These are phyloP conservation scores for Trapa bicornis DNA, from an alignment of 345 rosid species.

Conservation along the genomic window DNA sequence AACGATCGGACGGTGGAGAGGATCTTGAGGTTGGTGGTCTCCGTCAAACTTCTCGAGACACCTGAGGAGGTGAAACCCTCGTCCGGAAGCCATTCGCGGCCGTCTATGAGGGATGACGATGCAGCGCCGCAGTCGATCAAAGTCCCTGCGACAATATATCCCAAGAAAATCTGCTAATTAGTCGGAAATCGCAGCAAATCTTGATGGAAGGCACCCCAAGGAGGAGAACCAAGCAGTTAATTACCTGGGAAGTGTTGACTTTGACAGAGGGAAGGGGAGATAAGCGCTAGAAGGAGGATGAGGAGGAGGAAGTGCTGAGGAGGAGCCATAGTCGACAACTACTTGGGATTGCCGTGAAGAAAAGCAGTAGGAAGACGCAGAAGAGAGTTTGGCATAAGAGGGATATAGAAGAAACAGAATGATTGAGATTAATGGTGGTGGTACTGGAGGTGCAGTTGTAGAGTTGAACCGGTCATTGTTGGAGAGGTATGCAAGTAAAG, in stretches of 20 bases:
- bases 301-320: slow-evolving; percentile 9
- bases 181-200: neutral
- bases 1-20: slow-evolving; percentile 78
- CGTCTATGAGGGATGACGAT: slow-evolving; percentile 23
- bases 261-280: slow-evolving; percentile 34
- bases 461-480: slow-evolving; percentile 41
- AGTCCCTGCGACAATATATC: slow-evolving; percentile 20
- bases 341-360: slow-evolving; percentile 3
- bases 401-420: neutral
- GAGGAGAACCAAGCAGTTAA: neutral
- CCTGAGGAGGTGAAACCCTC: slow-evolving; percentile 30
- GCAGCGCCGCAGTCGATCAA: slow-evolving; percentile 70
- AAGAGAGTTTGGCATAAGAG: neutral
- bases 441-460: slow-evolving; percentile 9
- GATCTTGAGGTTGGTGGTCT: slow-evolving; percentile 13
- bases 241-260: slow-evolving; percentile 9
- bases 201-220: too few relatives aligned
- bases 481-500: slow-evolving; percentile 36
- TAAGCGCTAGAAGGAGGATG: slow-evolving; percentile 2
- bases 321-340: neutral
- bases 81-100: slow-evolving; percentile 55
- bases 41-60: slow-evolving; percentile 28
- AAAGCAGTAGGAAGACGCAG: neutral
- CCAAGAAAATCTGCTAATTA: neutral
- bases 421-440: slow-evolving; percentile 3